Conservation (phyloP, 2,329 filamentous ascomycete species). For the Paecilomyces sp. region DNA sequence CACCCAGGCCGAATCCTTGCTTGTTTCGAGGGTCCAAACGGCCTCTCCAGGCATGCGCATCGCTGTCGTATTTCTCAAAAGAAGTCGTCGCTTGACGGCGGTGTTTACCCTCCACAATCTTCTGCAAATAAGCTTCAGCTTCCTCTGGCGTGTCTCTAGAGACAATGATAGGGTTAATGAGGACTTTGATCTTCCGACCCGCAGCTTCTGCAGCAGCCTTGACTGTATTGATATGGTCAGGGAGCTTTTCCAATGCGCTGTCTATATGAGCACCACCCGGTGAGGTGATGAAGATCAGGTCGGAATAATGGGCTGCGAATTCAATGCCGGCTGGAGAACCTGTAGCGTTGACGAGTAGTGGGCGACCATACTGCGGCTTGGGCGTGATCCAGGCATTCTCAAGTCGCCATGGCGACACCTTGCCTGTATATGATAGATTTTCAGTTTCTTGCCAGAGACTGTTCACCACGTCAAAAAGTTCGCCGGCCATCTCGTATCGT, state of each 20-base stretch:
- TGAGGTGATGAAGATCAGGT: constrained; percentile 16
- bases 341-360: constrained; percentile 14
- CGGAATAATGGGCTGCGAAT: constrained; percentile 12
- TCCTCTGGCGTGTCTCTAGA: constrained; percentile 15
- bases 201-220: constrained; percentile 11
- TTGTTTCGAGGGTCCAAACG: constrained; percentile 10
- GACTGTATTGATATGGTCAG: constrained; percentile 13
- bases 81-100: background rate
- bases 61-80: constrained; percentile 7
- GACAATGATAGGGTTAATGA: constrained; percentile 15
- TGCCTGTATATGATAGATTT: constrained; percentile 13
- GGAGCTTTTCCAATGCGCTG: constrained; percentile 14
- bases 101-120: constrained; percentile 7
- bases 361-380: constrained; percentile 13
- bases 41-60: constrained; percentile 16
- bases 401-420: constrained; percentile 10
- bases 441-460: constrained; percentile 17
- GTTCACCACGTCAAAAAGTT: constrained; percentile 15
- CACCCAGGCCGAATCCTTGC: constrained; percentile 10
- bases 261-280: constrained; percentile 14
- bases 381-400: constrained; percentile 17
- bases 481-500: constrained; percentile 15
- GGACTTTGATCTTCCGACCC: constrained; percentile 10
- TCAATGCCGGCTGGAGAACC: constrained; percentile 15
- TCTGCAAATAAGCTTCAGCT: constrained; percentile 11